Conservation (phyloP, 1,284 basidiomycete genomes). For the Hypsizygus ulmarius region DNA sequence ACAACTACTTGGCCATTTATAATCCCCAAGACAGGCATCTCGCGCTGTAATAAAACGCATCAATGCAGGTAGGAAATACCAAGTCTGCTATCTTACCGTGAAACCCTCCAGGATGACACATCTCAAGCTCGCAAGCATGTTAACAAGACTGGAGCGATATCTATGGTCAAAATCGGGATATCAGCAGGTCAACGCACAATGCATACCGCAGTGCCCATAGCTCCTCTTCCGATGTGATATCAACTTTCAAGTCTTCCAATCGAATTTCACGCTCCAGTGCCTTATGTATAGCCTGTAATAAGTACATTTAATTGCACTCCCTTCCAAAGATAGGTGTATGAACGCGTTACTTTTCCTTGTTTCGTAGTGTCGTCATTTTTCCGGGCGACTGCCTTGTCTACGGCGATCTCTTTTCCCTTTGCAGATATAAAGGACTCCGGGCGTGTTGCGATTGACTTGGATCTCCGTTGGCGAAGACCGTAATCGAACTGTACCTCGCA, state of each 20-base stretch:
- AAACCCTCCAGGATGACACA: conserved; percentile 50
- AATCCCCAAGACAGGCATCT: conserved; percentile 72
- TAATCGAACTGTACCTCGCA: conserved; percentile 81
- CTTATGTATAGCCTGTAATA: conserved; percentile 68
- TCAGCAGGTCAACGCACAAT: not conserved
- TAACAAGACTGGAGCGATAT: conserved; percentile 23
- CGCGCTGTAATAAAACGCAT: conserved; percentile 43
- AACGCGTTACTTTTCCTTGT: conserved; percentile 55
- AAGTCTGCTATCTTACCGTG: conserved; percentile 32
- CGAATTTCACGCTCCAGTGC: conserved; percentile 74
- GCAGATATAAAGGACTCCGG: conserved; percentile 60
- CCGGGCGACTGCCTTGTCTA: conserved; percentile 55
- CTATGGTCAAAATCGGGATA: not conserved
- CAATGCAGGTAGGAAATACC: not conserved
- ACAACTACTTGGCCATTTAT: conserved; percentile 53
- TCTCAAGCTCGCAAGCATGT: conserved; percentile 41
- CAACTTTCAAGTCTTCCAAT: conserved; percentile 42
- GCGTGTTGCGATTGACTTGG: conserved; percentile 49
- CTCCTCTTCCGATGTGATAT: conserved; percentile 27
- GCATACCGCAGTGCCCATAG: conserved; percentile 30
- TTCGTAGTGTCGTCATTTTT: conserved; percentile 58
- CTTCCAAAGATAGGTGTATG: conserved; percentile 5
- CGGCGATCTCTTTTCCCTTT: conserved; percentile 65
- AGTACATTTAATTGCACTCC: conserved; percentile 11
- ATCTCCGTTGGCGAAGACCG: conserved; percentile 58